Evolutionary conservation across 495 filamentous ascomycete genomes (phyloP), one percentile per base, ranked within the genome.

Genomic region (Tuber aestivum): DNA sequence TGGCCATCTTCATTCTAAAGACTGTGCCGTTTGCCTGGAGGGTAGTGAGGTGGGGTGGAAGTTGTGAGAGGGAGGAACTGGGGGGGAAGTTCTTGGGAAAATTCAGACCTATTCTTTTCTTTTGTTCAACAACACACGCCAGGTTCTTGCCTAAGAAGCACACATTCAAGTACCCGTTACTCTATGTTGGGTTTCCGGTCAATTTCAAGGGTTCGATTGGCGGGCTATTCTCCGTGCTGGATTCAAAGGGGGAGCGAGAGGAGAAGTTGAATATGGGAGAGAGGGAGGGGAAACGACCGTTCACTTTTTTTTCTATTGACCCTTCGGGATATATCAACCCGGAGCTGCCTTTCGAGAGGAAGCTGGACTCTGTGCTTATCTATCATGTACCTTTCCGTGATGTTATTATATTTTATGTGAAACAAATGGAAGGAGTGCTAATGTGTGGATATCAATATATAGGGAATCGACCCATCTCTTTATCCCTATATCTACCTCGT

Each of bases 161-260:
- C 79, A 85, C 85, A 0, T 92, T 93, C 81, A 86, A 85, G 18
- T 92, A 92, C 82, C 89, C 90, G 6, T 90, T 91, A 80, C 85
- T 93, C 18, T 84, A 88, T 41, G 87, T 91, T 41, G 91, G 91
- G 7, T 85, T 93, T 72, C 92, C 91, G 4, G 85, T 94, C 50
- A 88, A 86, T 23, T 90, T 87, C 84, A 85, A 85, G 74, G 89
- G 89, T 50, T 83, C 81, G 73, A 84, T 86, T 21, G 86, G 86
- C 27, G 85, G 86, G 23, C 81, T 91, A 76, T 81, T 92, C 71
- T 90, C 89, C 3, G 85, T 86, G 18, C 86, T 87, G 48, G 74
- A 80, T 44, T 79, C 78, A 27, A 70, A 75, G 70, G 72, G 74
- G 41, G 81, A 82, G 70, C 74, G 73, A 35, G 65, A 38, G 41